Evolutionary conservation across 2,329 filamentous ascomycete genomes (phyloP).

Genomic region (Fusarium annulatum): DNA sequence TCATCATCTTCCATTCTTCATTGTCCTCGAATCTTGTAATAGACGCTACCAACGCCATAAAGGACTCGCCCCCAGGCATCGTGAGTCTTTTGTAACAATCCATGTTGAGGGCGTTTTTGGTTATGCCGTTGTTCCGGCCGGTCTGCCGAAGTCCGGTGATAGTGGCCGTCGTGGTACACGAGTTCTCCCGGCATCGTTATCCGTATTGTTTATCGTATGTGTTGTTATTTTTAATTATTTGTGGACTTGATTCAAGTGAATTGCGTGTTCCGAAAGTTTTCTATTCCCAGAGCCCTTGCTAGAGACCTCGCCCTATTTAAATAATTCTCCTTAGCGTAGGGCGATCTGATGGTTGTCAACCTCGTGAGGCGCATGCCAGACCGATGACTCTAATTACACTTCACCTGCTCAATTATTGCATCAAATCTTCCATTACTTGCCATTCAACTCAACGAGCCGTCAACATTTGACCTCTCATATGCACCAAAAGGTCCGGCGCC

Average conservation of each 20-base stretch:
- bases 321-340: slow-evolving; percentile 1
- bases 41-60: slow-evolving; percentile 52
- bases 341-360: slow-evolving; percentile 11
- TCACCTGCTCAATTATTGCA: slow-evolving; percentile 8
- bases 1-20: slow-evolving; percentile 32
- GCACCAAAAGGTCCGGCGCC: slow-evolving; percentile 4
- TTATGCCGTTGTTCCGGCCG: slow-evolving; percentile 25
- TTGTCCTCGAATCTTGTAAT: slow-evolving; percentile 50
- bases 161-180: slow-evolving; percentile 49
- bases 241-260: not conserved
- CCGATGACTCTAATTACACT: slow-evolving; percentile 24
- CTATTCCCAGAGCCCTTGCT: not conserved
- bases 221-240: slow-evolving; percentile 12
- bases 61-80: slow-evolving; percentile 55
- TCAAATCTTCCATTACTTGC: slow-evolving; percentile 17
- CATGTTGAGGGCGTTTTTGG: slow-evolving; percentile 21
- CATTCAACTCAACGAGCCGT: slow-evolving; percentile 5
- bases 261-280: not conserved
- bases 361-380: slow-evolving; percentile 5
- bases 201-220: not conserved
- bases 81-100: slow-evolving; percentile 50
- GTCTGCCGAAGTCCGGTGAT: slow-evolving; percentile 34
- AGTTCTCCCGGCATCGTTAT: slow-evolving; percentile 40
- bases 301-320: slow-evolving; percentile 12
- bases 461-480: slow-evolving; percentile 17